These are phyloP conservation scores for Geosiphon pyriformis DNA, from an alignment of 192 early-diverging fungal genomes.

Conservation along the genomic window DNA sequence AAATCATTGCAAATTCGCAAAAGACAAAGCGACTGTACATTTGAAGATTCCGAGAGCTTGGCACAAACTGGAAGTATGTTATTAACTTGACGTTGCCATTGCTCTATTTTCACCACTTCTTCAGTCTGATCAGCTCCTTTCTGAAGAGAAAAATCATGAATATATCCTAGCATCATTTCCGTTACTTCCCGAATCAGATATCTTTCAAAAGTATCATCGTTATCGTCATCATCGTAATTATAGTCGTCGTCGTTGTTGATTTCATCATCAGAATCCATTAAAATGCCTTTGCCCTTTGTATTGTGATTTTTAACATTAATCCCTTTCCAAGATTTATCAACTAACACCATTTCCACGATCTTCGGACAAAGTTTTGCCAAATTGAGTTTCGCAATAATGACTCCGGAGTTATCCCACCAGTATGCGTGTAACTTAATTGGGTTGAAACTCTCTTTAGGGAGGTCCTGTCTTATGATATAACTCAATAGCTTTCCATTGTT, in stretches of 20 bases:
- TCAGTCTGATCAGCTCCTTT: not conserved
- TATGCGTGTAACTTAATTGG: slow-evolving; percentile 13
- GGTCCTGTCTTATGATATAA: slow-evolving; percentile 3
- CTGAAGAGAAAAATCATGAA: not conserved
- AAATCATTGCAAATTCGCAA: slow-evolving; percentile 24
- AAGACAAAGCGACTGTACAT: slow-evolving; percentile 1
- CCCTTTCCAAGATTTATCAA: not conserved
- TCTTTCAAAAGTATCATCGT: not conserved
- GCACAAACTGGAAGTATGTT: not conserved
- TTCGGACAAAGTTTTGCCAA: slow-evolving; percentile 6
- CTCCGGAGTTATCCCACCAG: slow-evolving; percentile 18
- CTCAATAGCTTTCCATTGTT: not conserved
- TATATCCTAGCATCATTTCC: not conserved
- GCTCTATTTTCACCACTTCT: not conserved
- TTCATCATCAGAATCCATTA: not conserved
- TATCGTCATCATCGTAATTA: not conserved
- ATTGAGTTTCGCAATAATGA: slow-evolving; percentile 12
- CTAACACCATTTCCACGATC: not conserved
- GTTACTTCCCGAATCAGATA: slow-evolving; percentile 6
- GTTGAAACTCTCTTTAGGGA: slow-evolving; percentile 6
- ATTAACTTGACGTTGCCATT: slow-evolving; percentile 12
- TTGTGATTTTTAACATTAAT: not conserved
- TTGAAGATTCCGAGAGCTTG: slow-evolving; percentile 7
- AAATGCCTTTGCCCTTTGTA: not conserved
- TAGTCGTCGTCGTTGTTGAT: not conserved